Conservation (phyloP, 495 filamentous ascomycete species). For the Aspergillus affinis region DNA sequence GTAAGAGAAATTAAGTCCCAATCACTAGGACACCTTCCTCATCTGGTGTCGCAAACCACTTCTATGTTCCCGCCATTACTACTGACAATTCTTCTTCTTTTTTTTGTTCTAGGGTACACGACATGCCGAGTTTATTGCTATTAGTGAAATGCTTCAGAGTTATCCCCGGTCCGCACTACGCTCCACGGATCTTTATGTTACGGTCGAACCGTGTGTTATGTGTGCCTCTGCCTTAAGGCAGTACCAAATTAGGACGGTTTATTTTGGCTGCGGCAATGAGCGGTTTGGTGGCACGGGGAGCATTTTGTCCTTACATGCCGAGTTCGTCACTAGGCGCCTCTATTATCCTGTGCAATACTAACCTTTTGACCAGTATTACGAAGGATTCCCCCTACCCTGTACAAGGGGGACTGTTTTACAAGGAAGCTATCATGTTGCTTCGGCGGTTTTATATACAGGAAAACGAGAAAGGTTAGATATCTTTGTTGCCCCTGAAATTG, state of each 20-base stretch:
- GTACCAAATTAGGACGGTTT: constrained; percentile 76
- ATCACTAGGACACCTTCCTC: neutral
- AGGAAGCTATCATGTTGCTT: constrained; percentile 87
- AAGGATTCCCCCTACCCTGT: constrained; percentile 75
- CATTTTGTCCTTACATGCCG: constrained; percentile 80
- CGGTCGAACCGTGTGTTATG: constrained; percentile 98
- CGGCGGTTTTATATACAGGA: constrained; percentile 96
- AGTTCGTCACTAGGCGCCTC: constrained; percentile 42
- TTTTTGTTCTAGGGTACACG: constrained; percentile 69
- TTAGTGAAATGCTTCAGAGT: constrained; percentile 59
- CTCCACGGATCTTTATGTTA: constrained; percentile 86
- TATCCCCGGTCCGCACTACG: constrained; percentile 61
- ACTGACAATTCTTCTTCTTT: neutral
- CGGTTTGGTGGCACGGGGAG: constrained; percentile 95
- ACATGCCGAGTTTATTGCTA: constrained; percentile 90
- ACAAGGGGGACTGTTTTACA: constrained; percentile 76
- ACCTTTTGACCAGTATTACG: constrained; percentile 37
- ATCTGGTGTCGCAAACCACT: neutral
- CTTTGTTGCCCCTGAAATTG: too few species aligned
- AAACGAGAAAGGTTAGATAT: constrained; percentile 70
- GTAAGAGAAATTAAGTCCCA: neutral
- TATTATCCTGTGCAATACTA: neutral
- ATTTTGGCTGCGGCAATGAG: constrained; percentile 93
- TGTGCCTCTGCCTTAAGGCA: constrained; percentile 91
- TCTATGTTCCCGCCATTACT: neutral